Evolutionary conservation across 2,329 filamentous ascomycete genomes (phyloP).

Genomic region (Venturia oleaginea): DNA sequence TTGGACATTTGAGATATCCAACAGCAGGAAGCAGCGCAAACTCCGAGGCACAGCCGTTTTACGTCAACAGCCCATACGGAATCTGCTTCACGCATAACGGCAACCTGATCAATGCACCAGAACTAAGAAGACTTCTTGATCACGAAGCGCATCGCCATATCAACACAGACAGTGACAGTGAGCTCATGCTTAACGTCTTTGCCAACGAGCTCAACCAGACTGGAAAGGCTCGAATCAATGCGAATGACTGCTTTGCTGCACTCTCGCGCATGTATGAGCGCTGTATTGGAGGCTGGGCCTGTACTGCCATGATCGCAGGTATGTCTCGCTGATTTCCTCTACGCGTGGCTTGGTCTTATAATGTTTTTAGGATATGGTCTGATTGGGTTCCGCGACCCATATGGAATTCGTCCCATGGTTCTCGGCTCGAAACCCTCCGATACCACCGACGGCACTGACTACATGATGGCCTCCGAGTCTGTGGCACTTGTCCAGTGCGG

Average conservation of each 20-base stretch:
- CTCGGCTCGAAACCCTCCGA: conserved; percentile 64
- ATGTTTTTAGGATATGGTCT: conserved; percentile 55
- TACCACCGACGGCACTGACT: conserved; percentile 61
- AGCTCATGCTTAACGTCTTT: conserved; percentile 82
- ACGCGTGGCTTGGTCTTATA: not conserved
- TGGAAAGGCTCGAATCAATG: conserved; percentile 71
- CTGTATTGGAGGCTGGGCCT: conserved; percentile 69
- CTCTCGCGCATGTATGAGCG: conserved; percentile 62
- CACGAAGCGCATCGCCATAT: conserved; percentile 73
- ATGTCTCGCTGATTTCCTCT: conserved; percentile 17
- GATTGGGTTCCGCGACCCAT: conserved; percentile 68
- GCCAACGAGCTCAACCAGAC: conserved; percentile 73
- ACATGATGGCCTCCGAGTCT: conserved; percentile 86
- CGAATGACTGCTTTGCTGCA: conserved; percentile 65
- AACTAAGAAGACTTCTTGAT: conserved; percentile 64
- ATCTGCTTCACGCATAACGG: conserved; percentile 79
- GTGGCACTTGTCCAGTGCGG: conserved; percentile 75
- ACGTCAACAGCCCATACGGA: conserved; percentile 77
- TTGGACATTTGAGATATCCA: conserved; percentile 81
- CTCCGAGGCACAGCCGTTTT: conserved; percentile 86
- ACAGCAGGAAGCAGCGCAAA: conserved; percentile 78
- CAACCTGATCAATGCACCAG: conserved; percentile 72
- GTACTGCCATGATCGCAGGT: conserved; percentile 72
- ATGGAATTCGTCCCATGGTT: conserved; percentile 76
- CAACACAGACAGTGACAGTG: conserved; percentile 84